Base-by-base conservation (phyloP, 306 rosid genomes). In the Prunus salicina region DNA sequence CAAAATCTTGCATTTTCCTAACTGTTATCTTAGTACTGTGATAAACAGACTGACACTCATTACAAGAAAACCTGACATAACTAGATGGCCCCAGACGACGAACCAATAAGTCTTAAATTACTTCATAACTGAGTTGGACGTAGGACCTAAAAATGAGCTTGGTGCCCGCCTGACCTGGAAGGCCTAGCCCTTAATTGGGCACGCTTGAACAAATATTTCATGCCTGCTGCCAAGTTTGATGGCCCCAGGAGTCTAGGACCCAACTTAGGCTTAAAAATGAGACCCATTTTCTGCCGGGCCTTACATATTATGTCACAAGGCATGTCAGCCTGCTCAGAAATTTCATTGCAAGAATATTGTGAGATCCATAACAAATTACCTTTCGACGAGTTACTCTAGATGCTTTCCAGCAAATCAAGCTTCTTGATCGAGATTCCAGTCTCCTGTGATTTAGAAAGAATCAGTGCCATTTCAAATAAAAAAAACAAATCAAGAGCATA, bases 381-480 rank as follows among this genome's bases (percentile, higher is more conserved):
- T 91, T 92, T 76, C 92, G 77, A 28, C 93, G 88, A 49, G 96
- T 91, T 71, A 73, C 93, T 83, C 87, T 85, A 45, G 98, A 82
- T 76, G 98, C 90, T 83, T 86, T 96, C 97, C 97, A 92, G 83
- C 99, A 93, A 78, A 92, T 79, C 71, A 96, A 86, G 83, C 90
- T 89, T 80, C 99, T 89, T 32, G 99, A 91, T 84, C 92, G 93
- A 72, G 99, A 95, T 69, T 96, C 99, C 76, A 96, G 85, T 83
- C 97, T 88, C 98, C 99, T 96, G 86, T 74, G 76, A 74, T 63
- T 60, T 60, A 27, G 46, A 20, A 27, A 25, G 49, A 69, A 81
- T 78, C 32, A 79, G 63, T 46, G 67, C 69, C 20, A 81, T 43
- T 51, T 69, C 76, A 61, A 83, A 62, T 20, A 47, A 27, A 69